Conservation (phyloP, 2,329 filamentous ascomycete species). For the Aspergillus carbonarius region DNA sequence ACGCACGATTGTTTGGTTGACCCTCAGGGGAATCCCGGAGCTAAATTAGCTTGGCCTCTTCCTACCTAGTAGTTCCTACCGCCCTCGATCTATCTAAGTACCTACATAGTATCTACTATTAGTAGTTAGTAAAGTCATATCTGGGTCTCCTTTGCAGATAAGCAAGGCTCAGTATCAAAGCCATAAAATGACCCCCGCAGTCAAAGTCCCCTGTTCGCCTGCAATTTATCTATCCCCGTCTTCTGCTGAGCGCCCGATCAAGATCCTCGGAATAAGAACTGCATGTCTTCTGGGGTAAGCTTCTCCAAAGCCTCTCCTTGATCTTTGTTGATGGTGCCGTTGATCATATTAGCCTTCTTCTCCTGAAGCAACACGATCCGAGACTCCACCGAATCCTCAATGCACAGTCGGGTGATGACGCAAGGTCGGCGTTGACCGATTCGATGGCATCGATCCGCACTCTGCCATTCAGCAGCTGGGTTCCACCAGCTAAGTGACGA, state of each 20-base stretch:
- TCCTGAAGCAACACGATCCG: conserved; percentile 95
- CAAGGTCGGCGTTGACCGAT: conserved; percentile 94
- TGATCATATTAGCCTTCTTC: conserved; percentile 98
- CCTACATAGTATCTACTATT: too few relatives aligned
- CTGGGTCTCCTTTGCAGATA: too few relatives aligned
- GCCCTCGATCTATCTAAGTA: too few relatives aligned
- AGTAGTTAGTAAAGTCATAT: too few relatives aligned
- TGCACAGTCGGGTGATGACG: conserved; percentile 89
- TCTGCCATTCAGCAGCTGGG: conserved; percentile 99
- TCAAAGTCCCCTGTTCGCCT: neutral
- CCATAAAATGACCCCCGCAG: neutral
- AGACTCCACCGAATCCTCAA: conserved; percentile 95
- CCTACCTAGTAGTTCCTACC: neutral
- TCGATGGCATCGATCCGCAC: conserved; percentile 87
- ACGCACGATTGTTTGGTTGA: neutral
- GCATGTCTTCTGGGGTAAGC: conserved; percentile 85
- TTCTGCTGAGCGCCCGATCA: conserved; percentile 30
- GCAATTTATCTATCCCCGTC: neutral
- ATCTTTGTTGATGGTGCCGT: conserved; percentile 93
- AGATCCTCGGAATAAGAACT: conserved; percentile 87
- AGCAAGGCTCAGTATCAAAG: neutral
- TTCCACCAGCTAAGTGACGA: conserved; percentile 82
- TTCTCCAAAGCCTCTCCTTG: conserved; percentile 82
- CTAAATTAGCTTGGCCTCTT: neutral
- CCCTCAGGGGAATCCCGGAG: neutral